Evolutionary conservation across 306 rosid genomes (phyloP).

Genomic region (Vigna radiata): DNA sequence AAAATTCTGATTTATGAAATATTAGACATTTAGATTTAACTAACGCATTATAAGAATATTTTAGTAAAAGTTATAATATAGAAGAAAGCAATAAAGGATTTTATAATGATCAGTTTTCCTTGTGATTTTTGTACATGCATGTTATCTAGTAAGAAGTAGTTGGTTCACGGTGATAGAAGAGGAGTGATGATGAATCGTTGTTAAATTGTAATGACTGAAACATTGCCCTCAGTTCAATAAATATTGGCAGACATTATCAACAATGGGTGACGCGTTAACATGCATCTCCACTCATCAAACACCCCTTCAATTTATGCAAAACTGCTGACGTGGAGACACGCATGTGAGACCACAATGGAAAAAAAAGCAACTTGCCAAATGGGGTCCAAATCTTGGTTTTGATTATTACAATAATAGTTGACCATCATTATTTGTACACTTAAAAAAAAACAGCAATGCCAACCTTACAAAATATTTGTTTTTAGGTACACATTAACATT

Average conservation of each 20-base stretch:
- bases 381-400: constrained; percentile 42
- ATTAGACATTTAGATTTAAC: too few species aligned
- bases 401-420: constrained; percentile 38
- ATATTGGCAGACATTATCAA: constrained; percentile 43
- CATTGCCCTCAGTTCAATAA: not conserved
- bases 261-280: not conserved
- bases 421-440: constrained; percentile 47
- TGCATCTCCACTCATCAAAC: constrained; percentile 1
- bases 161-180: not conserved
- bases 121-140: not conserved
- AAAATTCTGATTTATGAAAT: too few species aligned
- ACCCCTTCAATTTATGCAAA: constrained; percentile 18
- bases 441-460: constrained; percentile 41
- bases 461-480: constrained; percentile 14
- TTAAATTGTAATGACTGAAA: constrained; percentile 10
- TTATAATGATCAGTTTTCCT: constrained; percentile 50
- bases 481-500: not conserved
- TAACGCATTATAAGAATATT: too few species aligned
- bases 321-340: constrained; percentile 45
- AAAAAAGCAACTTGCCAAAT: not conserved
- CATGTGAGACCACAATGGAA: constrained; percentile 20
- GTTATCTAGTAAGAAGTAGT: constrained; percentile 4
- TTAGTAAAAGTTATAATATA: too few species aligned
- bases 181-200: not conserved
- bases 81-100: too few species aligned